These are phyloP conservation scores for Xanthoconium purpureum DNA, from an alignment of 768 basidiomycete species.

Conservation along the genomic window DNA sequence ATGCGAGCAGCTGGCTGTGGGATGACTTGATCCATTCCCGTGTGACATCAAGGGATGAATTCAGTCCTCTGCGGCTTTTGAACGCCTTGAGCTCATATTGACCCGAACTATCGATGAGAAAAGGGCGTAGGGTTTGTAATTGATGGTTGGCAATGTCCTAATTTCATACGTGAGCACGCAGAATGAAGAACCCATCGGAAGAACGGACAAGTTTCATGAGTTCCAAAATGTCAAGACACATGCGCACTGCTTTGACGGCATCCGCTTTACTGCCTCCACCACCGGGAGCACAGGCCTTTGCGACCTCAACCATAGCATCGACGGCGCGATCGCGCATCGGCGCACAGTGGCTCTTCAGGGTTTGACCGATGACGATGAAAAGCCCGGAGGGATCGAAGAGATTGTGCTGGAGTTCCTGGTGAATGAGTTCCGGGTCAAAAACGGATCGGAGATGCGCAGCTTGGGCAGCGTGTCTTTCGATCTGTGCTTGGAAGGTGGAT, in stretches of 20 bases:
- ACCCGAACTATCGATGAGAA: slow-evolving; percentile 74
- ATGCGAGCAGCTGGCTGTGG: slow-evolving; percentile 43
- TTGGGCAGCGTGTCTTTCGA: slow-evolving; percentile 60
- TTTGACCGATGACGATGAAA: slow-evolving; percentile 74
- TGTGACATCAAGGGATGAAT: slow-evolving; percentile 50
- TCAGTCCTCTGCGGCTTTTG: slow-evolving; percentile 50
- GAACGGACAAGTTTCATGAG: slow-evolving; percentile 88
- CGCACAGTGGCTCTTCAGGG: slow-evolving; percentile 87
- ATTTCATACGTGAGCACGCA: slow-evolving; percentile 18
- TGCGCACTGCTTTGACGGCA: slow-evolving; percentile 69
- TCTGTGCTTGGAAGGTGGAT: slow-evolving; percentile 55
- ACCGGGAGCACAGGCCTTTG: slow-evolving; percentile 54
- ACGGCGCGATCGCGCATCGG: slow-evolving; percentile 87
- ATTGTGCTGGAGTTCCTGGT: slow-evolving; percentile 74
- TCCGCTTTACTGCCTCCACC: slow-evolving; percentile 55
- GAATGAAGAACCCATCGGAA: slow-evolving; percentile 12
- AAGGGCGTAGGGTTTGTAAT: slow-evolving; percentile 88
- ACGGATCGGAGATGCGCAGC: slow-evolving; percentile 66
- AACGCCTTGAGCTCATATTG: slow-evolving; percentile 80
- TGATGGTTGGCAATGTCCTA: slow-evolving; percentile 98
- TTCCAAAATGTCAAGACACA: slow-evolving; percentile 89
- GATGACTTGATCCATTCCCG: slow-evolving; percentile 64
- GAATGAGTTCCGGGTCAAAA: slow-evolving; percentile 79
- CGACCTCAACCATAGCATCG: slow-evolving; percentile 76
- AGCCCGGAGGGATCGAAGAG: slow-evolving; percentile 78